Percentiles rank a stretch among this genome's conserved stretches.
Evolutionary conservation across 1,139 yeast species (phyloP).

Genomic region (Taphrina sp.): DNA sequence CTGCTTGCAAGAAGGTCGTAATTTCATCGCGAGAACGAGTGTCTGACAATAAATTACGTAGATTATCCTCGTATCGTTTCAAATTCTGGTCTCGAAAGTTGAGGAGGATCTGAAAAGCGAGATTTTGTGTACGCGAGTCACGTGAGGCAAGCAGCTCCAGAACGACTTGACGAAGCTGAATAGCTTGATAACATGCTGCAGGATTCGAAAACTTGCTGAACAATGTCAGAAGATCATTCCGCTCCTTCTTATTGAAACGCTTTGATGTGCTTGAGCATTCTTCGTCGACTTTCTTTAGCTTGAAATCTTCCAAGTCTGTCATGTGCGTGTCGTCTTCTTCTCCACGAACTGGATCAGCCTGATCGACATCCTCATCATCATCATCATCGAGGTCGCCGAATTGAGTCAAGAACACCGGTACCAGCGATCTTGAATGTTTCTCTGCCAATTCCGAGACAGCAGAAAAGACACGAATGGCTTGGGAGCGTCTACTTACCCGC

Average conservation of each 20-base stretch:
- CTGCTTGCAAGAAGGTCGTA: constrained; percentile 56
- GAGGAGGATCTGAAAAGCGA: constrained; percentile 70
- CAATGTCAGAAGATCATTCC: constrained; percentile 58
- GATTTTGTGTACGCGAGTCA: constrained; percentile 61
- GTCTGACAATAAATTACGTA: constrained; percentile 76
- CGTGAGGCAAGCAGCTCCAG: constrained; percentile 63
- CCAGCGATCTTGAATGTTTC: constrained; percentile 54
- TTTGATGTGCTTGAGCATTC: too few species aligned
- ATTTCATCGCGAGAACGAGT: constrained; percentile 82
- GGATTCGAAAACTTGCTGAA: constrained; percentile 67
- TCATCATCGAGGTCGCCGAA: constrained; percentile 12
- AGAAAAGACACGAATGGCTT: constrained; percentile 54
- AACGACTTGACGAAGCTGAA: constrained; percentile 55
- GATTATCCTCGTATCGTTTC: constrained; percentile 67
- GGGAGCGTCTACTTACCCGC: constrained; percentile 50
- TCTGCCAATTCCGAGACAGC: constrained; percentile 68
- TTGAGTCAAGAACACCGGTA: constrained; percentile 54
- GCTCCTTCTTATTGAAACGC: constrained; percentile 52
- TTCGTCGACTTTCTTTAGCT: too few species aligned
- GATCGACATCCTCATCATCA: constrained; percentile 37
- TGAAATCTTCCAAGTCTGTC: too few species aligned
- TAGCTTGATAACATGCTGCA: constrained; percentile 52
- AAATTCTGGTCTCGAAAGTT: constrained; percentile 61
- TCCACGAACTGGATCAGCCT: constrained; percentile 40
- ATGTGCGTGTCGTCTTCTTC: constrained; percentile 37